A percentile compares a stretch with the other conserved stretches of the same genome.
Conservation (phyloP, 768 basidiomycete species). For the Piloderma croceum region DNA sequence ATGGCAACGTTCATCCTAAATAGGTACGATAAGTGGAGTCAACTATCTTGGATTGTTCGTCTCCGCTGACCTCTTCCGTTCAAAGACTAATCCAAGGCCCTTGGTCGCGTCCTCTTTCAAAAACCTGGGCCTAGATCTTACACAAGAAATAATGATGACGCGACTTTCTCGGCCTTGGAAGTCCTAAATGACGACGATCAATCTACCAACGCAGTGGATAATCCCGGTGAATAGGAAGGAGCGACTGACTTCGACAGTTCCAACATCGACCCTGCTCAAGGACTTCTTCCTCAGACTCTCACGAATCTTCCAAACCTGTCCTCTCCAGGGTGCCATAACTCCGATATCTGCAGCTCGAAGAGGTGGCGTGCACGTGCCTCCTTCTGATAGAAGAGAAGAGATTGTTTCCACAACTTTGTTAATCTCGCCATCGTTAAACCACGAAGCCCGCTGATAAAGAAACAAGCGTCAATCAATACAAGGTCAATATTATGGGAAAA, state of each 20-base stretch:
- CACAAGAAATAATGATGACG: slow-evolving; percentile 47
- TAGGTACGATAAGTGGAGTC: neutral
- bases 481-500: neutral
- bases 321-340: slow-evolving; percentile 48
- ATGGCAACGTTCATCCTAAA: slow-evolving; percentile 50
- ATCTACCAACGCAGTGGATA: neutral
- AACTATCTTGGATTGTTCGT: slow-evolving; percentile 1
- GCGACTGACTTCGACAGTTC: slow-evolving; percentile 41
- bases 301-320: slow-evolving; percentile 48
- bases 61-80: slow-evolving; percentile 37
- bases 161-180: slow-evolving; percentile 49
- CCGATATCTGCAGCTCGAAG: slow-evolving; percentile 39
- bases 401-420: slow-evolving; percentile 34
- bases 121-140: slow-evolving; percentile 40
- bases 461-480: neutral
- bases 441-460: slow-evolving; percentile 35
- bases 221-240: neutral
- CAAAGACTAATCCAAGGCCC: slow-evolving; percentile 41
- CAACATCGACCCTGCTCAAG: slow-evolving; percentile 42
- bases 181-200: slow-evolving; percentile 25
- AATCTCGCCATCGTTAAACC: slow-evolving; percentile 47
- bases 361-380: slow-evolving; percentile 32
- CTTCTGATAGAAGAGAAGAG: slow-evolving; percentile 34
- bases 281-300: slow-evolving; percentile 37
- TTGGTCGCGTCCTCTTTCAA: slow-evolving; percentile 43